Evolutionary conservation across 768 basidiomycete genomes (phyloP), one percentile per base, ranked within the genome.

Genomic region (Nevesoporus exiguus): DNA sequence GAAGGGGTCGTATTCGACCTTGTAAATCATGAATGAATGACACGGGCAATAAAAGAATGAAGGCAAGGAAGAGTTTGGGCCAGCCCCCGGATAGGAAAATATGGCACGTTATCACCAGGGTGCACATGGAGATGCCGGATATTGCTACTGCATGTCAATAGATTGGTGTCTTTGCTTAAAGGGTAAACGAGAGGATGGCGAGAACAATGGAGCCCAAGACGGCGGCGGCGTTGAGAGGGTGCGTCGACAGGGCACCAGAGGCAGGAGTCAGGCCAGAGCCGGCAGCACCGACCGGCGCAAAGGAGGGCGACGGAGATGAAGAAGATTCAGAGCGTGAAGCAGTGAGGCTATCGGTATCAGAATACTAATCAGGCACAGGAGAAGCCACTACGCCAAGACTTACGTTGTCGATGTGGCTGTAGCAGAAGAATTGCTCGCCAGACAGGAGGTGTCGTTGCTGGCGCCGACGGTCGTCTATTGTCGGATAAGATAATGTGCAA

Each of bases 401-500:
- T 30, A 62, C 60, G 9, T 0, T 14, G 45, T 34, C 51, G 39
- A 55, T 43, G 45, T 31, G 8, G 47, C 55, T 57, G 66, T 47
- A 6, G 58, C 44, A 34, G 57, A 44, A 10, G 65, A 14, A 8
- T 44, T 36, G 30, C 45, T 49, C 31, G 54, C 0, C 49, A 80
- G 54, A 63, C 79, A 80, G 19, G 75, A 73, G 7, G 65, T 47
- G 54, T 77, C 69, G 41, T 56, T 61, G 63, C 74, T 75, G 21
- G 17, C 11, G 34, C 65, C 62, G 19, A 80, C 63, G 33, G 67
- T 66, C 58, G 76, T 60, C 78, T 79, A 36, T 50, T 22, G 24
- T 42, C 7, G 33, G 7, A 7, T 19, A 47, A 48, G 25, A 27
- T 9, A 45, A 46, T 30, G 10, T 15, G 14, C 25, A 5, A 39